A percentile compares a stretch with the other conserved stretches of the same genome.
phyloP scores from a whole-genome alignment of 2,329 filamentous ascomycete species.

The Aspergillus awamori region DNA sequence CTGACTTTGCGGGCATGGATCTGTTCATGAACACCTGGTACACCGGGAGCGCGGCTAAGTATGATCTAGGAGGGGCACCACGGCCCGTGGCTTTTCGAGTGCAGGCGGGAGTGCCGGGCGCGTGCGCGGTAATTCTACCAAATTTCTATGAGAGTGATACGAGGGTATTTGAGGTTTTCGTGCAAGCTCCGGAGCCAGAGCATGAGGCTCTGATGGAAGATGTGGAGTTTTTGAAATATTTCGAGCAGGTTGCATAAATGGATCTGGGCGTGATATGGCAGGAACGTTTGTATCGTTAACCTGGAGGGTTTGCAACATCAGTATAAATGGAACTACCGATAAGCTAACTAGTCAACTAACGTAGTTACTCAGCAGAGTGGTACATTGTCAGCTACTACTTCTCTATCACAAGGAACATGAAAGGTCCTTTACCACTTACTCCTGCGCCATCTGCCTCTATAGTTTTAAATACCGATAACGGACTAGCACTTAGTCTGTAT shows the following conservation, averaged over 20 bases:
- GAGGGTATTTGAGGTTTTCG: conserved; percentile 22
- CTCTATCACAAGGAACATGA: no score
- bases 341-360: no score
- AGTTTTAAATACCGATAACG: no score
- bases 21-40: conserved; percentile 30
- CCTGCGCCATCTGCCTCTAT: no score
- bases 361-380: no score
- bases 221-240: conserved; percentile 23
- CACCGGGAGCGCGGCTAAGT: conserved; percentile 23
- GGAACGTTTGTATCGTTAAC: no score
- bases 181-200: conserved; percentile 21
- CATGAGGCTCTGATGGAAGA: conserved; percentile 21
- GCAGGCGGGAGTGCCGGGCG: conserved; percentile 15
- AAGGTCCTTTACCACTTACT: no score
- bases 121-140: conserved; percentile 22
- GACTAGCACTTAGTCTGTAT: no score
- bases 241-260: conserved; percentile 21
- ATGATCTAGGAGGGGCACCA: conserved; percentile 23
- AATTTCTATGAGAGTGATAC: conserved; percentile 16
- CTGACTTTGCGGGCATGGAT: conserved; percentile 27
- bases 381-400: no score
- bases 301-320: no score
- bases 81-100: conserved; percentile 22
- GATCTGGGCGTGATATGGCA: not conserved
- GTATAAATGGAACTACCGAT: no score